These are phyloP conservation scores for Penicillium italicum DNA, from an alignment of 2,329 filamentous ascomycete genomes.

Conservation along the genomic window DNA sequence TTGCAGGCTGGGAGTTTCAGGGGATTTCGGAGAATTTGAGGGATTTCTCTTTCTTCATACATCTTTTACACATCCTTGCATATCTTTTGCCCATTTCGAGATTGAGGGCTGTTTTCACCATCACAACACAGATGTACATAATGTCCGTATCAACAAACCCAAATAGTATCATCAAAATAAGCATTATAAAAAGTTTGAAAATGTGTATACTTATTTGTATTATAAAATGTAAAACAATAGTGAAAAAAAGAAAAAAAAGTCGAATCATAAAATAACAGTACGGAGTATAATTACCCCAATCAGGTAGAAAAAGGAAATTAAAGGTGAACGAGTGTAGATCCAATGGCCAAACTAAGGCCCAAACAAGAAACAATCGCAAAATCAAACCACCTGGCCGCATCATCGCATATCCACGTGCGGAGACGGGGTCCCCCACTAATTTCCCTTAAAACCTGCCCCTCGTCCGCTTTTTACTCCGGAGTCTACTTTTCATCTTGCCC, in stretches of 20 bases:
- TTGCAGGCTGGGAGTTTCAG: background rate
- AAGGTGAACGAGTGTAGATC: background rate
- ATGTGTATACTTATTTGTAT: too few relatives aligned
- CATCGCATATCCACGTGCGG: constrained; percentile 3
- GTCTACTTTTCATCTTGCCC: background rate
- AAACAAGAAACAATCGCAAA: background rate
- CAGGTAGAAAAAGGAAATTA: background rate
- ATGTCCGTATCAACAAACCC: background rate
- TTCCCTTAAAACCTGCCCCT: constrained; percentile 18
- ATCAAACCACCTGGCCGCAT: constrained; percentile 8
- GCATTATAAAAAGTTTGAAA: too few relatives aligned
- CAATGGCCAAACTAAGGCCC: background rate
- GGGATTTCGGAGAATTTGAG: background rate
- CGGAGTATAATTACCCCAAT: background rate
- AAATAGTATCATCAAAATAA: too few relatives aligned
- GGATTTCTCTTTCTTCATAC: background rate
- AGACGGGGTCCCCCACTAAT: constrained; percentile 1
- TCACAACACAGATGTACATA: background rate
- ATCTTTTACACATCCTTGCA: background rate
- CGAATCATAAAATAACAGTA: too few relatives aligned
- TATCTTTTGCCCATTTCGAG: background rate
- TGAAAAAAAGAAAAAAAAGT: too few relatives aligned
- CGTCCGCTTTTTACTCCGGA: constrained; percentile 6
- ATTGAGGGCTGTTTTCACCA: background rate
- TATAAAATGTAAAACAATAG: too few relatives aligned